phyloP scores from a whole-genome alignment of 768 basidiomycete genomes.

The Mycena polygramma region DNA sequence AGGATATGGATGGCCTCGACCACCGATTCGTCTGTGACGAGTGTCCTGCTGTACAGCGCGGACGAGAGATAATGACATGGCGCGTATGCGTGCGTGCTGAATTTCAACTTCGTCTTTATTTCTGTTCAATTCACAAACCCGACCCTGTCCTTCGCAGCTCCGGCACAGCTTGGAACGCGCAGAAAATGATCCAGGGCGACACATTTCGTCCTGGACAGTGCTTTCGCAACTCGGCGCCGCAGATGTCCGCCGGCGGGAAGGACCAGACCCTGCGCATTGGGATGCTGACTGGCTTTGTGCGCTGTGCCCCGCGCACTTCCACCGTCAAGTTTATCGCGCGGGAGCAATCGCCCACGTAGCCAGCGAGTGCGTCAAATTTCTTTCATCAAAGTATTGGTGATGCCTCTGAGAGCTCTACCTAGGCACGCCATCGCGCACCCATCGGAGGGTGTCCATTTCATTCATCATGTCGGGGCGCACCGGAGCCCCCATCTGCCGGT shows the following conservation, averaged over 20 bases:
- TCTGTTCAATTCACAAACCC: too few relatives aligned
- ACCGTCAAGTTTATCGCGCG: neutral
- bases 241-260: constrained; percentile 8
- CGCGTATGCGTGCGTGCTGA: neutral
- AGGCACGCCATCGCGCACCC: constrained; percentile 2
- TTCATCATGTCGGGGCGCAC: neutral
- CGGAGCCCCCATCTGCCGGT: neutral
- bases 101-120: neutral
- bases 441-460: constrained; percentile 3
- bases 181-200: neutral
- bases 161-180: neutral
- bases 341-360: neutral
- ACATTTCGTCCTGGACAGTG: neutral
- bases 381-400: neutral
- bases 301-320: constrained; percentile 9
- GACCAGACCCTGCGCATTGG: neutral
- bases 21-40: neutral
- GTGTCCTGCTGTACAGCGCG: neutral
- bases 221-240: neutral
- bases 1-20: neutral
- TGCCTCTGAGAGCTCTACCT: neutral
- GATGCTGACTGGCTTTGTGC: constrained; percentile 6
- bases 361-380: neutral
- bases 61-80: neutral
- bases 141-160: neutral